phyloP scores from a whole-genome alignment of 176 grass and related monocot genomes.

The Urochloa ruziziensis region DNA sequence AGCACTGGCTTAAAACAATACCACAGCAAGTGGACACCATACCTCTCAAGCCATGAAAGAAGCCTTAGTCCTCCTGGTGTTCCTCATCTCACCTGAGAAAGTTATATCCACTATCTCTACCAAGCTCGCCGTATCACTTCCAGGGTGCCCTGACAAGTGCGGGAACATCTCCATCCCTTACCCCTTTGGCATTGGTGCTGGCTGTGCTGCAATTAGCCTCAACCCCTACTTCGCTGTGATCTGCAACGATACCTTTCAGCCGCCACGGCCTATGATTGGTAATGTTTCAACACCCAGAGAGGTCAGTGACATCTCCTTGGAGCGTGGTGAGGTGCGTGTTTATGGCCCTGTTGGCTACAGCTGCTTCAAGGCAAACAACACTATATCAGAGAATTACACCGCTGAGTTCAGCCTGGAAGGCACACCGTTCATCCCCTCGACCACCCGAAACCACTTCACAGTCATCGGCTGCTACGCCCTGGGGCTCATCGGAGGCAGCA shows the following conservation, averaged over 20 bases:
- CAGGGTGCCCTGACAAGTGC: slow-evolving; percentile 35
- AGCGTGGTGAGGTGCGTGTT: slow-evolving; percentile 15
- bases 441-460: slow-evolving; percentile 6
- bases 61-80: neutral
- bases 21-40: neutral
- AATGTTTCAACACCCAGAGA: neutral
- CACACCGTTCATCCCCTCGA: neutral
- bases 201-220: neutral
- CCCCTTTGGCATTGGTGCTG: slow-evolving; percentile 29
- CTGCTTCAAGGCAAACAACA: slow-evolving; percentile 26
- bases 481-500: neutral
- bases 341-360: neutral
- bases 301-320: slow-evolving; percentile 26
- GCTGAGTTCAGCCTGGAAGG: neutral
- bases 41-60: slow-evolving; percentile 28
- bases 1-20: neutral
- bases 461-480: neutral
- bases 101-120: neutral
- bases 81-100: neutral
- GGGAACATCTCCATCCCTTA: slow-evolving; percentile 34
- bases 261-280: slow-evolving; percentile 14
- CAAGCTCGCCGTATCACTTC: neutral
- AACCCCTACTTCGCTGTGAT: neutral
- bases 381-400: neutral
- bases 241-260: slow-evolving; percentile 26